A percentile compares a stretch with the other conserved stretches of the same genome.
These are phyloP conservation scores for Colletotrichum sp. DNA, from an alignment of 2,329 filamentous ascomycete species.

Conservation along the genomic window DNA sequence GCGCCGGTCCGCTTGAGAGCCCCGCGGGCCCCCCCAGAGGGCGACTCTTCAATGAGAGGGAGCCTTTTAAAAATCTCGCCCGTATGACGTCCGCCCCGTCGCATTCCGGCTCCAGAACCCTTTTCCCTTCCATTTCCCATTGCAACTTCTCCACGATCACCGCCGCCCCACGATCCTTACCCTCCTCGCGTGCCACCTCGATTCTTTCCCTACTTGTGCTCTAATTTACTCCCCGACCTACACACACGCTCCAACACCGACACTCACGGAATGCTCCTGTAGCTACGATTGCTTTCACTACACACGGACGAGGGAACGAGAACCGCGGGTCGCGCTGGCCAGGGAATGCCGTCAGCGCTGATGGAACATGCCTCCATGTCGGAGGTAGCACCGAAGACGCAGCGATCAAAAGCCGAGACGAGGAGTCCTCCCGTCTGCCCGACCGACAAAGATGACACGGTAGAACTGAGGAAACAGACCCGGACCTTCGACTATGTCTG, in stretches of 20 bases:
- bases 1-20: constrained; percentile 4
- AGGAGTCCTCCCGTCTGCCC: constrained; percentile 47
- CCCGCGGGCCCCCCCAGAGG: not conserved
- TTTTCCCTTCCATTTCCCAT: constrained; percentile 7
- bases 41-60: constrained; percentile 16
- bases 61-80: constrained; percentile 21
- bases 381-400: constrained; percentile 46
- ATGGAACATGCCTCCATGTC: constrained; percentile 65
- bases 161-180: constrained; percentile 12
- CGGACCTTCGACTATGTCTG: constrained; percentile 84
- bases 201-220: not conserved
- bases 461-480: constrained; percentile 52
- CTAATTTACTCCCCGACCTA: not conserved
- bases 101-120: constrained; percentile 19
- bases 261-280: not conserved
- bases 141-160: constrained; percentile 16
- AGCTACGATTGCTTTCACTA: not conserved
- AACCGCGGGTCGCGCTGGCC: constrained; percentile 13
- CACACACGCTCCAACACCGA: not conserved
- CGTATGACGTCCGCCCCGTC: constrained; percentile 19
- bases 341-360: constrained; percentile 61
- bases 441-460: constrained; percentile 54
- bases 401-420: constrained; percentile 32
- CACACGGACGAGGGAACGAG: not conserved
- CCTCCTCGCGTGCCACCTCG: not conserved